Base-by-base conservation (phyloP, 2,329 filamentous ascomycete genomes). In the Mycosphaerelloides madeirae region DNA sequence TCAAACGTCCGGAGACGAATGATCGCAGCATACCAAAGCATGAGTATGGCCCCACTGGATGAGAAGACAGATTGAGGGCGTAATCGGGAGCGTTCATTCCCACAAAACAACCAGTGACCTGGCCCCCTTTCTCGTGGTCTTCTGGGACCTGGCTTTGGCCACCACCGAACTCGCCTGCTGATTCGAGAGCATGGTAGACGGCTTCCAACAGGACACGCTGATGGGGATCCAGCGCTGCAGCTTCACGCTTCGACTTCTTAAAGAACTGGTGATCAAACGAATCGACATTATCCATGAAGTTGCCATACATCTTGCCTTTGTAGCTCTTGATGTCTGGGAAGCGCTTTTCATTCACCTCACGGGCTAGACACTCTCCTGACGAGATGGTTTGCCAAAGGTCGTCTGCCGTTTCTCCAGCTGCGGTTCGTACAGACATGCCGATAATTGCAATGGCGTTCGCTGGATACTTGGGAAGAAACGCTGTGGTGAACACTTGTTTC, bases 21-120 rank as follows among this genome's bases (percentile, higher is more conserved):
- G 56, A 53, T 0, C 50, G 36, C n/a, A 61, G 43, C 1, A 54
- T 52, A 0, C 63, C 63, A 0, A 56, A 57, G 9, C 64, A 63
- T 0, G 66, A 55, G 38, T 63, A 76, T 0, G 69, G 66, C 8
- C 52, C 66, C 1, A 66, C 28, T 0, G 57, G 29, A 22, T 72
- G 56, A n/a, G n/a, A n/a, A 22, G 61, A 9, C 13, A 35, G 15
- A 14, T 35, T 29, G n/a, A 9, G 8, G 28, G 28, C 15, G 32
- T 35, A 14, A 14, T 35, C 32, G 15, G 15, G 16, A 35, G 16
- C 15, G 32, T 8, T 15, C 8, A 9, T 14, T 9, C 13, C 32
- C 9, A n/a, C 32, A 9, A 8, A n/a, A 15, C 28, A 29, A 8
- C 28, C 28, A 20, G n/a, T n/a, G n/a, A n/a, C n/a, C n/a, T n/a